Conservation (phyloP, 1,284 basidiomycete genomes). For the Porogramme epimiltina region DNA sequence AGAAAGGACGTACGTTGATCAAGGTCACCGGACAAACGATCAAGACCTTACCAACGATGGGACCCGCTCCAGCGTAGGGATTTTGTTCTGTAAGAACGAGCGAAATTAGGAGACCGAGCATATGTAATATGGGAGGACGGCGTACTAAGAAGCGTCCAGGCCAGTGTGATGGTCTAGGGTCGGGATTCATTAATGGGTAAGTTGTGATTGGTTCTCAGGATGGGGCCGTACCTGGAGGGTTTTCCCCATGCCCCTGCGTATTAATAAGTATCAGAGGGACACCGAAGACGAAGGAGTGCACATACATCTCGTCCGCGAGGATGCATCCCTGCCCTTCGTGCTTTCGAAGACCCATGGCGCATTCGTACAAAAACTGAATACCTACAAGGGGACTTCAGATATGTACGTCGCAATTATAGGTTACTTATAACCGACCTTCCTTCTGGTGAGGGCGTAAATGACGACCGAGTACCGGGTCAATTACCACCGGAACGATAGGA, state of each 20-base stretch:
- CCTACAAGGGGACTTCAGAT: conserved; percentile 53
- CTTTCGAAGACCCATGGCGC: conserved; percentile 91
- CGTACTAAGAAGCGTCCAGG: conserved; percentile 87
- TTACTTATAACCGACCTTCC: conserved; percentile 77
- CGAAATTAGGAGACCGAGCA: too few species aligned
- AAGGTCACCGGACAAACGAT: conserved; percentile 96
- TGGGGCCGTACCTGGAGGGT: conserved; percentile 68
- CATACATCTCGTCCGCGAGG: conserved; percentile 93
- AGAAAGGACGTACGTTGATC: conserved; percentile 59
- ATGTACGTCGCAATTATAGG: too few species aligned
- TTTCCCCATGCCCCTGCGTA: conserved; percentile 87
- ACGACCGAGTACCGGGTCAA: conserved; percentile 87
- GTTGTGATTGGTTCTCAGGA: too few species aligned
- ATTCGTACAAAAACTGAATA: conserved; percentile 92
- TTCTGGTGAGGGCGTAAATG: conserved; percentile 89
- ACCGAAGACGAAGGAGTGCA: conserved; percentile 3
- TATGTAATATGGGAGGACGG: background rate
- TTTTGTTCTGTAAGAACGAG: conserved; percentile 86
- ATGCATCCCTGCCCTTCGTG: conserved; percentile 93
- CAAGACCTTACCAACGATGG: conserved; percentile 75
- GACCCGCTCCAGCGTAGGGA: conserved; percentile 65
- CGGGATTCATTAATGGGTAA: conserved; percentile 19
- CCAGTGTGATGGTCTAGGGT: conserved; percentile 77
- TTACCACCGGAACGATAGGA: conserved; percentile 81
- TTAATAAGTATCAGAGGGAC: background rate